phyloP scores from a whole-genome alignment of 2,329 filamentous ascomycete genomes.

The Ophiostoma sp. region DNA sequence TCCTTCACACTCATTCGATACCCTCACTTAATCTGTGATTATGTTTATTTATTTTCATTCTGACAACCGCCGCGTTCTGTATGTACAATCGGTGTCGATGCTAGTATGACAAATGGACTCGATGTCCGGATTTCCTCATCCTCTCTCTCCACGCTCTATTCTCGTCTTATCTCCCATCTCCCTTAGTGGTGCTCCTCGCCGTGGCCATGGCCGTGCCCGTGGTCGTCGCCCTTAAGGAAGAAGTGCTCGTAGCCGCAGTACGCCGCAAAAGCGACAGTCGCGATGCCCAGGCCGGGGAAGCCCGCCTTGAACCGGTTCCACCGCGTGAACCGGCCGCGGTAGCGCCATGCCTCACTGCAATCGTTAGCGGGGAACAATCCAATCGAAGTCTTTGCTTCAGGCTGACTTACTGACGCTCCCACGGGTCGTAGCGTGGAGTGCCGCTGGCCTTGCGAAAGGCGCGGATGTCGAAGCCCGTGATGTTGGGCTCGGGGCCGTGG shows the following conservation, averaged over 20 bases:
- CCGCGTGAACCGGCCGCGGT: constrained; percentile 82
- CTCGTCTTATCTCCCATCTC: background rate
- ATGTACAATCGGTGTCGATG: constrained; percentile 22
- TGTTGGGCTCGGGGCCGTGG: constrained; percentile 63
- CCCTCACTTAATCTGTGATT: background rate
- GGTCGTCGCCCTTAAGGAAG: constrained; percentile 70
- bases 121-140: background rate
- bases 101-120: constrained; percentile 15
- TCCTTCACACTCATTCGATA: background rate
- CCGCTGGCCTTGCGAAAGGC: constrained; percentile 73
- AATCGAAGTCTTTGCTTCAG: background rate
- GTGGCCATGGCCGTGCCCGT: constrained; percentile 51
- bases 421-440: constrained; percentile 63
- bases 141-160: background rate
- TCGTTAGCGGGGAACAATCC: background rate
- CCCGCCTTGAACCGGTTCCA: constrained; percentile 83
- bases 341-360: constrained; percentile 88
- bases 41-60: background rate
- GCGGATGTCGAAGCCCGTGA: constrained; percentile 89
- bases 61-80: constrained; percentile 7
- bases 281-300: constrained; percentile 91
- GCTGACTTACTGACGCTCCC: constrained; percentile 61
- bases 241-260: constrained; percentile 91
- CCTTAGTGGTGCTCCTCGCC: constrained; percentile 58
- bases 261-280: constrained; percentile 82